Evolutionary conservation across 1,139 yeast species (phyloP).

Genomic region (Debaryomycetaceae sp.): DNA sequence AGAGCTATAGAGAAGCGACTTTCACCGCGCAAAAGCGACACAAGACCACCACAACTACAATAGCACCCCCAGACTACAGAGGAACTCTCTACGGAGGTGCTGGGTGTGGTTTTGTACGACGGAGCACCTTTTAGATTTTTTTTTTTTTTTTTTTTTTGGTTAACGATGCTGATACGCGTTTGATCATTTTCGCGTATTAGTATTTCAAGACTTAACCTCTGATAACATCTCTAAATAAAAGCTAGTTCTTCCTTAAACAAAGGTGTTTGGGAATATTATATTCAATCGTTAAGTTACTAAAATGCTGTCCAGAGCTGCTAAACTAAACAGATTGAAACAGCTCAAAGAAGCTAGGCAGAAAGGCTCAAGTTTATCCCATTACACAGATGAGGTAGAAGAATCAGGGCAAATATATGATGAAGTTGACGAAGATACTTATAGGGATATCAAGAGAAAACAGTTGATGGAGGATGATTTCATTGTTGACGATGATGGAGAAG

Average conservation of each 20-base stretch:
- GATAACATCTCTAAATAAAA: neutral
- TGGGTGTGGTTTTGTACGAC: too few relatives aligned
- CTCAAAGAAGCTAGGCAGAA: conserved; percentile 40
- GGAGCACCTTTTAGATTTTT: too few relatives aligned
- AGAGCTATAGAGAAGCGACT: too few relatives aligned
- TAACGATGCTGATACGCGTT: neutral
- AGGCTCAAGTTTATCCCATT: conserved; percentile 25
- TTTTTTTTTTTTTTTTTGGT: neutral
- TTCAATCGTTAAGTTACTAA: conserved; percentile 2
- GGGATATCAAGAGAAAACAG: conserved; percentile 74
- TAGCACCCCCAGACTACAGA: too few relatives aligned
- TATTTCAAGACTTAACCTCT: conserved; percentile 1
- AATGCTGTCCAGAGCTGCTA: conserved; percentile 30
- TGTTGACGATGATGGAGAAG: conserved; percentile 88
- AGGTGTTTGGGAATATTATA: neutral
- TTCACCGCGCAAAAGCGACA: too few relatives aligned
- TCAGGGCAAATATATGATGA: conserved; percentile 71
- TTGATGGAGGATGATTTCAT: conserved; percentile 88
- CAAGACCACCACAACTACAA: too few relatives aligned
- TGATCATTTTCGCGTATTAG: conserved; percentile 1
- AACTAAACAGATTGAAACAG: conserved; percentile 35
- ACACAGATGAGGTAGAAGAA: conserved; percentile 24
- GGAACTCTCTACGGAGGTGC: too few relatives aligned
- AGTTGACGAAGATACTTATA: conserved; percentile 76
- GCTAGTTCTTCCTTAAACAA: neutral